Evolutionary conservation across 164 flowering plant species (phyloP).

Genomic region (Dillenia suffruticosa): DNA sequence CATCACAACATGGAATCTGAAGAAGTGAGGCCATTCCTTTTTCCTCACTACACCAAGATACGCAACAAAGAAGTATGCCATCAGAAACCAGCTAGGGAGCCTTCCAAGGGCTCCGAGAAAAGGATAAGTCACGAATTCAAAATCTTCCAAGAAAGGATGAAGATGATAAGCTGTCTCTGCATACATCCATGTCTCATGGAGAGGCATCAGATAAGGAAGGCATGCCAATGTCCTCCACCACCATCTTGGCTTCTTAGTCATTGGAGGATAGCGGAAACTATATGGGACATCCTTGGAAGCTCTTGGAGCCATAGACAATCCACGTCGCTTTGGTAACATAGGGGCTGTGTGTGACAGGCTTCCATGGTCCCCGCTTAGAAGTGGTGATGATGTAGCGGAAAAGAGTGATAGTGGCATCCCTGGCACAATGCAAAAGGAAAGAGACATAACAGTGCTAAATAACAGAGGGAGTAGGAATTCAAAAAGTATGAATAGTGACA

Average conservation of each 20-base stretch:
- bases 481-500: background rate
- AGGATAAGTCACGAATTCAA: slow-evolving; percentile 62
- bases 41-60: slow-evolving; percentile 78
- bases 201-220: slow-evolving; percentile 80
- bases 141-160: slow-evolving; percentile 68
- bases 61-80: slow-evolving; percentile 68
- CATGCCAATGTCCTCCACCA: slow-evolving; percentile 92
- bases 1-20: slow-evolving; percentile 84
- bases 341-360: slow-evolving; percentile 33
- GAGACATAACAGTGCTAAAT: background rate
- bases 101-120: slow-evolving; percentile 57
- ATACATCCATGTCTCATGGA: slow-evolving; percentile 94
- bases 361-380: slow-evolving; percentile 37
- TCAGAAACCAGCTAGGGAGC: slow-evolving; percentile 68
- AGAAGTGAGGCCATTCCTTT: slow-evolving; percentile 93
- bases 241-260: slow-evolving; percentile 81
- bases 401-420: slow-evolving; percentile 16
- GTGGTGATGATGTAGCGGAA: slow-evolving; percentile 33
- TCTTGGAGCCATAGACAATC: slow-evolving; percentile 21
- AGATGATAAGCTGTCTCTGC: slow-evolving; percentile 77
- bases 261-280: slow-evolving; percentile 61
- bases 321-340: slow-evolving; percentile 18
- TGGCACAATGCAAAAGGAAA: slow-evolving; percentile 2
- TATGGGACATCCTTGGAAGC: slow-evolving; percentile 73
- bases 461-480: background rate